Evolutionary conservation across 208 protist species (phyloP), one percentile per base, ranked within the genome.

Genomic region (Trypanosomatidae sp.): DNA sequence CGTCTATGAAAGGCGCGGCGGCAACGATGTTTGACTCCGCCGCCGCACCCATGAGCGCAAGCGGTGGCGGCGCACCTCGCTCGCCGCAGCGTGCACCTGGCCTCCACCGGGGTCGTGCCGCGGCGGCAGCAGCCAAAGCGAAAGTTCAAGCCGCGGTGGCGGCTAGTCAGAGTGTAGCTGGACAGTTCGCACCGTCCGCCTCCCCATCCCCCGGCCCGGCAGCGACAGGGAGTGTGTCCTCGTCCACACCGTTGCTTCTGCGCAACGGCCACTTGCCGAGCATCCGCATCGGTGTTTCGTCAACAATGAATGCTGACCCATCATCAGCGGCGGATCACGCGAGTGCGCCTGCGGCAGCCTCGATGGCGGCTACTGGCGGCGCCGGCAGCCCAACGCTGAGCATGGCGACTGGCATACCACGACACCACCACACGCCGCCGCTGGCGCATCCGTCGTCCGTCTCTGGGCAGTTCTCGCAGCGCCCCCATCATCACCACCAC

Each of bases 61-160:
- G 46, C 36, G 33, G 30, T 36, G 64, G 60, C 39, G 39, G 66
- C 2, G 25, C 43, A 17, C 13, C 28, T 17, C n/a, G 33, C 25
- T 25, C 68, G 39, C 49, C 22, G 8, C 68, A 60, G 8, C 75
- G 75, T 47, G 60, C 28, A 5, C 50, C 46, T 6, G 50, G 30
- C 9, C 62, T 79, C 47, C 62, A 79, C 62, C 68, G 75, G 22
- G 69, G 75, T n/a, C 69, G 75, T 17, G 75, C 69, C 28, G 75
- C 69, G 0, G 66, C 43, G n/a, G 65, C 65, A 69, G 65, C 65
- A 39, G 44, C 19, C 43, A 69, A 53, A 44, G 62, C 62, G 47
- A 25, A 67, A 46, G 60, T 46, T 12, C 47, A 52, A 43, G 74
- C 59, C 1, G 43, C 53, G 5, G 67, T 59, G 55, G 73, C 44